Evolutionary conservation across 441 rosid species (phyloP).

Genomic region (Gossypium davidsonii): DNA sequence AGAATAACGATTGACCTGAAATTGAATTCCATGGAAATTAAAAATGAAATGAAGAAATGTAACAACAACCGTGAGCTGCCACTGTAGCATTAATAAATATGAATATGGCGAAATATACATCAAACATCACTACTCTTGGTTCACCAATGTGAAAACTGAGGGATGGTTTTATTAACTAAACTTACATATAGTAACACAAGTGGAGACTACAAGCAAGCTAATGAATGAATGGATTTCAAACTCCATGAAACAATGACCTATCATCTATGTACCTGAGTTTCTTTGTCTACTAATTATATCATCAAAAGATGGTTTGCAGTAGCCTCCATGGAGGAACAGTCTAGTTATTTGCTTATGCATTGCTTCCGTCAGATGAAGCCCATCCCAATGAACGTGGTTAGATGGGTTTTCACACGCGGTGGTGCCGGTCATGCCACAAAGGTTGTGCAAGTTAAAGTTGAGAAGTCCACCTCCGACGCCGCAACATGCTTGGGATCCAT

Average conservation of each 20-base stretch:
- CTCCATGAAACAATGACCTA: background rate
- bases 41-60: background rate
- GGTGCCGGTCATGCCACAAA: slow-evolving; percentile 32
- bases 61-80: background rate
- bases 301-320: slow-evolving; percentile 28
- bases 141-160: background rate
- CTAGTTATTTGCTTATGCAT: slow-evolving; percentile 23
- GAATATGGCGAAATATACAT: background rate
- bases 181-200: background rate
- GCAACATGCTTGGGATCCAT: slow-evolving; percentile 39
- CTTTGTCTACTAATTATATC: background rate
- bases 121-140: background rate
- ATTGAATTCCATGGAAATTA: background rate
- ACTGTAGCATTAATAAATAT: background rate
- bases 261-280: background rate
- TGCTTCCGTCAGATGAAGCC: slow-evolving; percentile 43
- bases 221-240: background rate
- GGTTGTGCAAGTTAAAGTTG: slow-evolving; percentile 29
- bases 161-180: background rate
- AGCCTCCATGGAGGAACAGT: slow-evolving; percentile 30
- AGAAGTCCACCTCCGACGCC: slow-evolving; percentile 30
- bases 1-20: too few relatives aligned
- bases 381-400: slow-evolving; percentile 35
- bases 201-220: background rate
- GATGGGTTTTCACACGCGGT: slow-evolving; percentile 21